Evolutionary conservation across 257 asterid species (phyloP), one percentile per base, ranked within the genome.

Genomic region (Solanum microdontum): DNA sequence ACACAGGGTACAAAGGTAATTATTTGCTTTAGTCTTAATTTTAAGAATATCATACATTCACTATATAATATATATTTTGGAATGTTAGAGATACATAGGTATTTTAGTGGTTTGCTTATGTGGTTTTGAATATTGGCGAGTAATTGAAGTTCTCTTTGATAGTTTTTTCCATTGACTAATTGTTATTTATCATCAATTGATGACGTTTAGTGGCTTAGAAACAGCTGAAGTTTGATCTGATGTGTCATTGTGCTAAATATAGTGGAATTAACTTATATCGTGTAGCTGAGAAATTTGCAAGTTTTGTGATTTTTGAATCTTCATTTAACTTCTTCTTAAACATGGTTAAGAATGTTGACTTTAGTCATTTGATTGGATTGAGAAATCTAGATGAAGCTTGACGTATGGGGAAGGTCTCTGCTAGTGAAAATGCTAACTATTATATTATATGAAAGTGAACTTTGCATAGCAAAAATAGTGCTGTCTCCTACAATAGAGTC

Each of bases 1-100:
- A 79, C 84, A 24, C 84, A 79, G 84, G 84, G 84, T 43, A 79
- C 66, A 4, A 79, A 79, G 84, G 84, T 74, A 40, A 74, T 34
- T 74, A 34, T 21, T 74, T 36, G 19, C 48, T 39, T 23, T 0
- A 6, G 7, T 39, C 8, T 37, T 23, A 11, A 0, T 37, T 34
- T 34, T 34, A 34, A 34, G 36, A 34, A 34, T 33, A 1, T 33
- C 36, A 33, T 33, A 36, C 40, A 36, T 36, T 36, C 40, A 36
- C 40, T 36, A 36, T 36, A 36, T 36, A 2, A 30, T 30, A 30
- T 32, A 14, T 33, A 19, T 33, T 33, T 33, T 73, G 80, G 80
- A 33, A 34, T 73, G 82, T 33, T 74, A 74, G 28, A 74, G 48
- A 1, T 73, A 0, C 0, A 34, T 74, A 8, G 15, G 32, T 75